phyloP scores from a whole-genome alignment of 495 filamentous ascomycete species.

The Xylaria palmicola region DNA sequence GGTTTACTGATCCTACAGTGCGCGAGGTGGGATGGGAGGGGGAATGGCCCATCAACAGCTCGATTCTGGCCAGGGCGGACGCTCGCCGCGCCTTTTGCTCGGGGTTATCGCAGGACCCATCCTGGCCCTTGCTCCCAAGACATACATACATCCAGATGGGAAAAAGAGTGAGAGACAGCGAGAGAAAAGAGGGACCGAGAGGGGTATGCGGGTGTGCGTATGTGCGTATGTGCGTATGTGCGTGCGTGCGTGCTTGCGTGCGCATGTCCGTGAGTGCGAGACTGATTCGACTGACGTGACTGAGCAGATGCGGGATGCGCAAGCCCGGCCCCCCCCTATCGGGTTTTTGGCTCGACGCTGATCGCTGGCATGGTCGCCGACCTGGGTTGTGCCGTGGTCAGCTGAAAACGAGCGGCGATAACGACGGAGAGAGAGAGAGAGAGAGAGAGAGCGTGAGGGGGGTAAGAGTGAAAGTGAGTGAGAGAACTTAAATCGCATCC shows the following conservation, averaged over 20 bases:
- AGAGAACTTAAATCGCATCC: neutral
- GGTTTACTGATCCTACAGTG: slow-evolving; percentile 11
- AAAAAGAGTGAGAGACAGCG: neutral
- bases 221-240: neutral
- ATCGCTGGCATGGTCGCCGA: slow-evolving; percentile 33
- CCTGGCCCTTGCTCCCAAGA: slow-evolving; percentile 8
- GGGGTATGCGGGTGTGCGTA: neutral
- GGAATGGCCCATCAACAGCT: neutral
- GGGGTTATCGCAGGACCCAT: slow-evolving; percentile 1
- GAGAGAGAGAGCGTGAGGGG: neutral
- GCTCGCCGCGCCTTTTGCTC: slow-evolving; percentile 3
- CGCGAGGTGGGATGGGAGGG: neutral
- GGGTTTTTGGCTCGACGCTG: slow-evolving; percentile 26
- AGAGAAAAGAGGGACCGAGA: neutral
- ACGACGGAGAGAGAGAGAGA: neutral
- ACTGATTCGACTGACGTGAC: slow-evolving; percentile 1
- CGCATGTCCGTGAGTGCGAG: neutral
- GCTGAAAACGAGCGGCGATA: slow-evolving; percentile 1
- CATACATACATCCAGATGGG: slow-evolving; percentile 13
- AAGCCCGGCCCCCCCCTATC: slow-evolving; percentile 1
- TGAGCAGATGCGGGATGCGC: neutral
- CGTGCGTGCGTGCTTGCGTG: no score
- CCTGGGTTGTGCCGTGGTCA: slow-evolving; percentile 31
- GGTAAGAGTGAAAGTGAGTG: neutral
- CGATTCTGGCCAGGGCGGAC: neutral